phyloP scores from a whole-genome alignment of 176 grass and related monocot species.

The Triticum turgidum region DNA sequence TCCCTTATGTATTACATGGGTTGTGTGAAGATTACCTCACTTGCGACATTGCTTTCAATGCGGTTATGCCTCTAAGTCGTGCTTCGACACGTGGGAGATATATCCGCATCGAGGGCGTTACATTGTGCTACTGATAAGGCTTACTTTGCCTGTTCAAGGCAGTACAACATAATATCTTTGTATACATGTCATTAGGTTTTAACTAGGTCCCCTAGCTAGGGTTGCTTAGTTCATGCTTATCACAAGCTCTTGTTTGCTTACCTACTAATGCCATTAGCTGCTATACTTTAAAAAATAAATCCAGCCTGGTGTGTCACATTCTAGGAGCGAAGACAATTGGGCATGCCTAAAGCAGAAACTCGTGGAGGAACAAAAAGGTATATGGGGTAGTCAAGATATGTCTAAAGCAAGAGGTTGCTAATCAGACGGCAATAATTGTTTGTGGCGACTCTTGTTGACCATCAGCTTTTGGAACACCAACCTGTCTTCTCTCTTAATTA shows the following conservation, averaged over 20 bases:
- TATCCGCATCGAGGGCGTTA: too few relatives aligned
- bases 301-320: neutral
- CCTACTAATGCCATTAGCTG: constrained; percentile 45
- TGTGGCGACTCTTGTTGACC: constrained; percentile 24
- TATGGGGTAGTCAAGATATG: neutral
- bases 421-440: constrained; percentile 32
- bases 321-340: constrained; percentile 15
- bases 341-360: constrained; percentile 44
- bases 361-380: neutral
- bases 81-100: too few relatives aligned
- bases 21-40: too few relatives aligned
- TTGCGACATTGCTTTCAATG: too few relatives aligned
- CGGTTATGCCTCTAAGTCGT: too few relatives aligned
- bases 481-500: neutral
- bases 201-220: neutral
- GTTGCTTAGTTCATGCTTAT: neutral
- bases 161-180: neutral
- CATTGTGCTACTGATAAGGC: neutral
- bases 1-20: too few relatives aligned
- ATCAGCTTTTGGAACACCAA: constrained; percentile 31
- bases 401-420: constrained; percentile 23
- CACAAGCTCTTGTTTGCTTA: constrained; percentile 32
- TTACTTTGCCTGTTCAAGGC: neutral
- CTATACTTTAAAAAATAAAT: neutral
- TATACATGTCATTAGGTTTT: neutral